Base-by-base conservation (phyloP, 768 basidiomycete species). In the Amanita molliuscula region DNA sequence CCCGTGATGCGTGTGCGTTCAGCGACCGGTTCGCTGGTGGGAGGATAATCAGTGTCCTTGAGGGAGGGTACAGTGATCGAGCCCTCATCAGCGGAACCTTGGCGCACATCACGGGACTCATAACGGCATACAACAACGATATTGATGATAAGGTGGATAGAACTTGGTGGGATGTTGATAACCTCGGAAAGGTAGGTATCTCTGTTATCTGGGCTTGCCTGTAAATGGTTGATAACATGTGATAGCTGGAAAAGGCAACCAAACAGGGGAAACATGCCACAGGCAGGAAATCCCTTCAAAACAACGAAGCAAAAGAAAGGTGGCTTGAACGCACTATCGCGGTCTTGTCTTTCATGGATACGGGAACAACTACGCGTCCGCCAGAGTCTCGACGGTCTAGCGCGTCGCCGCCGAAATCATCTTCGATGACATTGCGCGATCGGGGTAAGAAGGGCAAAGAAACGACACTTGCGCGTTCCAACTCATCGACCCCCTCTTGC, bases 61-160 rank as follows among this genome's bases (percentile, higher is more conserved):
- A 99, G 67, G 95, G 95, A 1, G 95, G 94, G 1, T 97, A 97
- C 59, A 89, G 88, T 57, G 92, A 97, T 62, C 76, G 84, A 5
- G 93, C 95, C 0, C 70, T 98, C 48, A 80, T 72, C 5, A 91
- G 87, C 54, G 95, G 87, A 0, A 75, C 83, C 0, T 79, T 92
- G 77, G 87, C 91, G 0, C 87, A 92, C 61, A 63, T 95, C 1
- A 67, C 69, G 6, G 94, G 93, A 3, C 65, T 97, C 18, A 71
- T 69, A 1, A 42, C 23, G 7, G 51, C 44, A n/a, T 21, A 38
- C 28, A 31, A 35, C 31, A 10, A 21, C 9, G 21, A 49, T 20
- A 62, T 66, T 13, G 61, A 65, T 33, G 56, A 56, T 0, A 56
- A 59, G 6, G 68, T 75, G n/a, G 67, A 78, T 49, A 64, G 70